Evolutionary conservation across 345 rosid genomes (phyloP), one percentile per base, ranked within the genome.

Genomic region (Triadica sebifera): DNA sequence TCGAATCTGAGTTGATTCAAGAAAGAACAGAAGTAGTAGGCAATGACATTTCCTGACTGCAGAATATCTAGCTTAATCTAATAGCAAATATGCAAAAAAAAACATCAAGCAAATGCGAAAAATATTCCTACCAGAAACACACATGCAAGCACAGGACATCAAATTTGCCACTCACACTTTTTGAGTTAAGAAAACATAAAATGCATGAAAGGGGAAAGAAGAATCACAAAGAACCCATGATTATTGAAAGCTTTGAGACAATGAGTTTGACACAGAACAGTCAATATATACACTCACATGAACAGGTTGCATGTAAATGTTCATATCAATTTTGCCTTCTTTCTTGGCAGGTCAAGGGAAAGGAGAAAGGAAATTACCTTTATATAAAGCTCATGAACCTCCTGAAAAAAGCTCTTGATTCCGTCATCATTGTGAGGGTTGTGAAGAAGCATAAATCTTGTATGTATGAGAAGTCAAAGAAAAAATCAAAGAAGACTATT

Each of bases 351-450:
- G 51, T 20, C 12, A 8, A 13, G 43, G 45, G 24, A 3, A 52
- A 51, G 41, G 20, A 53, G 20, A 45, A 39, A 17, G 41, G 16
- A 49, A 41, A 25, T 22, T 70, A 88, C 94, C 91, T 89, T 87
- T 52, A 89, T 83, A 61, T 89, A 89, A 59, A 89, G 91, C 81
- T 90, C 95, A 65, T 88, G 91, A 70, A 88, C 92, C 82, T 90
- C 95, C 84, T 88, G 92, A 79, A 90, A 90, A 79, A 95, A 93
- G 88, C 96, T 93, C 87, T 95, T 95, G 82, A 95, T 95, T 45
- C 98, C 98, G 69, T 95, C 99, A 63, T 95, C 97, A 22, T 90
- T 95, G 58, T 98, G 92, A 5, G 96, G 90, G 87, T 95, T 96
- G 65, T 91, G 98, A 79, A 95, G 99, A 73, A 95, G 91, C 96